phyloP scores from a whole-genome alignment of 306 rosid species.

The Medicago arabica region DNA sequence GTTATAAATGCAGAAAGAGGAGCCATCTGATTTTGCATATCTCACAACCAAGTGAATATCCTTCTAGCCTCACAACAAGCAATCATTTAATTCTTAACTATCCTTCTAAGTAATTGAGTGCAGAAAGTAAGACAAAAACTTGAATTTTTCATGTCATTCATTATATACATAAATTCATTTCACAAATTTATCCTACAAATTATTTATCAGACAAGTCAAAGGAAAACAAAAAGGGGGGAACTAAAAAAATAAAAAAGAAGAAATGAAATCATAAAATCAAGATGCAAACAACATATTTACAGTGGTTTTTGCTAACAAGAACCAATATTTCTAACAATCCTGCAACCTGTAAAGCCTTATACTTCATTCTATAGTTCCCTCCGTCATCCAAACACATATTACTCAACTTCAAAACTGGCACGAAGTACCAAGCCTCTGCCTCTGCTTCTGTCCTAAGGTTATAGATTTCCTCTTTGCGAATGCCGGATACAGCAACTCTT shows the following conservation, averaged over 20 bases:
- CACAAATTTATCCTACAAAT: conserved; percentile 61
- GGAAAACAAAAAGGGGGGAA: conserved; percentile 21
- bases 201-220: conserved; percentile 80
- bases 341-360: conserved; percentile 55
- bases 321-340: conserved; percentile 51
- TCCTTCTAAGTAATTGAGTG: too few species aligned
- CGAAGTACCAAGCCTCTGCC: conserved; percentile 97
- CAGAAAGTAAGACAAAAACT: conserved; percentile 17
- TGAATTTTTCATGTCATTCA: conserved; percentile 33
- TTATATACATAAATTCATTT: conserved; percentile 61
- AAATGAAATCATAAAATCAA: conserved; percentile 45
- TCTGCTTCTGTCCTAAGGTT: conserved; percentile 83
- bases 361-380: conserved; percentile 42
- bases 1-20: too few species aligned
- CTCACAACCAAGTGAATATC: neutral
- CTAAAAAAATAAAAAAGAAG: conserved; percentile 8
- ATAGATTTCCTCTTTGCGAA: conserved; percentile 70
- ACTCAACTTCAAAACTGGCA: conserved; percentile 94
- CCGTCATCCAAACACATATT: conserved; percentile 17
- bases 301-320: conserved; percentile 51
- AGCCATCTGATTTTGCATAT: too few species aligned
- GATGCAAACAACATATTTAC: conserved; percentile 83
- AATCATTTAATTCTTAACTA: too few species aligned
- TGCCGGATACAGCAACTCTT: conserved; percentile 78
- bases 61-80: too few species aligned